These are phyloP conservation scores for Penicillium macrosclerotiorum DNA, from an alignment of 495 filamentous ascomycete species.

Conservation along the genomic window DNA sequence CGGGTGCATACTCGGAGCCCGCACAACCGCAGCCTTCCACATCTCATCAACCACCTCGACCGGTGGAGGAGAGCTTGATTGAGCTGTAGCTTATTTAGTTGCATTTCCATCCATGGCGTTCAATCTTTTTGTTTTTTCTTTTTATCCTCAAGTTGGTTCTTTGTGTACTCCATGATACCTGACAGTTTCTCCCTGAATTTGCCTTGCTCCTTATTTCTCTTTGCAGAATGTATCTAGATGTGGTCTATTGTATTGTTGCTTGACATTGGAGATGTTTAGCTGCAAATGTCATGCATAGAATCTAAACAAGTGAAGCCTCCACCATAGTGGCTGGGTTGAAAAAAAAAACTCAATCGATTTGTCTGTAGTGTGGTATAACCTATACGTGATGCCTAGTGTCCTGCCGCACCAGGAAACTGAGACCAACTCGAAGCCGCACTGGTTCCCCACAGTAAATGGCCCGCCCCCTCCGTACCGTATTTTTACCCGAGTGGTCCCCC, in stretches of 20 bases:
- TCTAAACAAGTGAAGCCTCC: too few relatives aligned
- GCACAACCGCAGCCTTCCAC: constrained; percentile 46
- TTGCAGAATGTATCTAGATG: background rate
- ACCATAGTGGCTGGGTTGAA: too few relatives aligned
- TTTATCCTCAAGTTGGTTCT: background rate
- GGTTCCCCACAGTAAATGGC: background rate
- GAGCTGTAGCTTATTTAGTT: constrained; percentile 51
- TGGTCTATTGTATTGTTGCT: background rate
- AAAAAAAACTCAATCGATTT: too few relatives aligned
- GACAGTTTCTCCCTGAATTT: constrained; percentile 1
- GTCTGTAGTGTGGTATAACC: too few relatives aligned
- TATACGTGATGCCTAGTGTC: too few relatives aligned
- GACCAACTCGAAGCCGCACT: too few relatives aligned
- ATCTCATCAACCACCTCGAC: constrained; percentile 41
- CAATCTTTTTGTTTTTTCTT: constrained; percentile 2
- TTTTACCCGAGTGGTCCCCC: constrained; percentile 18
- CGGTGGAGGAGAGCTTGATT: constrained; percentile 88
- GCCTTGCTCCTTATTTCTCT: background rate
- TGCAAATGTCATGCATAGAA: too few relatives aligned
- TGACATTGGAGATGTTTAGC: too few relatives aligned
- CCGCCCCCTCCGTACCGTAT: constrained; percentile 10
- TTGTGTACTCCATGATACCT: constrained; percentile 26
- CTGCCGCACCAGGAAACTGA: too few relatives aligned
- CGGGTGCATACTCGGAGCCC: constrained; percentile 64
- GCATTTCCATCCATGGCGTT: constrained; percentile 6